Conservation (phyloP, 345 rosid species). For the Balakata baccata region DNA sequence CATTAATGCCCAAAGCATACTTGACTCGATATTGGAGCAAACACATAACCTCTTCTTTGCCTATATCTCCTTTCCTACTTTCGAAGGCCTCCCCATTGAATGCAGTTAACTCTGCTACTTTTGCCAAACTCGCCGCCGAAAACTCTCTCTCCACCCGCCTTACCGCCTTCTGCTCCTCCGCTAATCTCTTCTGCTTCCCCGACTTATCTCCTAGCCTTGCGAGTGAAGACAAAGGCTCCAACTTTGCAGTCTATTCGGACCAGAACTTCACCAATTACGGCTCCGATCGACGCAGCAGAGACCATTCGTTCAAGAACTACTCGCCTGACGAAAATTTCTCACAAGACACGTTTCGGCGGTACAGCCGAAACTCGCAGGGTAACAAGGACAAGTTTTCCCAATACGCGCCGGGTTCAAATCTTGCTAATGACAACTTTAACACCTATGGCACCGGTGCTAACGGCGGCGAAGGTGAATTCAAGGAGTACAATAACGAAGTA, state of each 20-base stretch:
- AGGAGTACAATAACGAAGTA: constrained; percentile 41
- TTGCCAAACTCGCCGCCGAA: constrained; percentile 60
- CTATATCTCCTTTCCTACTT: constrained; percentile 54
- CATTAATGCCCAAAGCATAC: constrained; percentile 71
- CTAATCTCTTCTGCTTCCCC: constrained; percentile 77
- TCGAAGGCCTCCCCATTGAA: constrained; percentile 73
- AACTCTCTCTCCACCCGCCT: constrained; percentile 55
- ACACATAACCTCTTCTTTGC: constrained; percentile 39
- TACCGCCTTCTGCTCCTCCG: constrained; percentile 72
- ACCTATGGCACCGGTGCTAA: constrained; percentile 58
- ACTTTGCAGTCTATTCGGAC: constrained; percentile 47
- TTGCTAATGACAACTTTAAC: constrained; percentile 55
- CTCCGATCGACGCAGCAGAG: constrained; percentile 36
- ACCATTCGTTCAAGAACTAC: constrained; percentile 50
- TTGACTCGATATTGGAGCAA: constrained; percentile 81
- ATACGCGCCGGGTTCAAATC: constrained; percentile 44
- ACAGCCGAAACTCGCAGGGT: constrained; percentile 45
- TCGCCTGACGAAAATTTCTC: constrained; percentile 35
- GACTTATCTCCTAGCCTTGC: constrained; percentile 7
- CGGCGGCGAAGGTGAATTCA: constrained; percentile 62
- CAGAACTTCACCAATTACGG: constrained; percentile 80
- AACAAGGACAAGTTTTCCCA: constrained; percentile 43
- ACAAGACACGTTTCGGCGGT: constrained; percentile 55
- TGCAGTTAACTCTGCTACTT: constrained; percentile 55
- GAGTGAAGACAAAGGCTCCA: constrained; percentile 29